Conservation (phyloP, 768 basidiomycete genomes). For the Lepiota brunneoincarnata region DNA sequence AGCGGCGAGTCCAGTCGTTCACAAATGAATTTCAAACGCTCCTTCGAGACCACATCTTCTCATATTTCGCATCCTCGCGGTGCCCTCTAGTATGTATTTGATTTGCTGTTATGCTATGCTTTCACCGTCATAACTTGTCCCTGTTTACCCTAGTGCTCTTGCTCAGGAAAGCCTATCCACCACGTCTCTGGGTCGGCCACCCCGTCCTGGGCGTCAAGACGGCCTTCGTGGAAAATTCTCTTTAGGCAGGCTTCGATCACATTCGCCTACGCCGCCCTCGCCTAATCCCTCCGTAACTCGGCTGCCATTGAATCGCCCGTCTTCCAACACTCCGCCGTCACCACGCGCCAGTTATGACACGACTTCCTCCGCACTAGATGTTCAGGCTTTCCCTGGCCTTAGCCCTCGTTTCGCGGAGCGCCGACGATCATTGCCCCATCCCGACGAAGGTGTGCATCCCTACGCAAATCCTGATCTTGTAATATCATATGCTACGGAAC, state of each 20-base stretch:
- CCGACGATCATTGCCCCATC: conserved; percentile 21
- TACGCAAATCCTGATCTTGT: conserved; percentile 80
- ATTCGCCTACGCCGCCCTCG: conserved; percentile 29
- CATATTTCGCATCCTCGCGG: conserved; percentile 48
- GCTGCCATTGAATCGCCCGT: conserved; percentile 21
- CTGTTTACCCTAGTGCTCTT: conserved; percentile 40
- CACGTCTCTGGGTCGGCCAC: conserved; percentile 42
- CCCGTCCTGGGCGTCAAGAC: conserved; percentile 27
- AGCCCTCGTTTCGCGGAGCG: conserved; percentile 13
- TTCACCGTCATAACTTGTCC: conserved; percentile 6
- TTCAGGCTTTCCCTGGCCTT: conserved; percentile 6
- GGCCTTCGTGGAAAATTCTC: conserved; percentile 42
- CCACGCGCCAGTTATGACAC: conserved; percentile 12
- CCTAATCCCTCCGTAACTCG: conserved; percentile 27
- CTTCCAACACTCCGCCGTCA: conserved; percentile 20
- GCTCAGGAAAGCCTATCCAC: conserved; percentile 62
- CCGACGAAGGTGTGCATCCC: conserved; percentile 54
- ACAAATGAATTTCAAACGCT: conserved; percentile 46
- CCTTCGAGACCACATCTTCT: conserved; percentile 57
- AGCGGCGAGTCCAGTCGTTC: conserved; percentile 65
- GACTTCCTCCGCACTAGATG: conserved; percentile 8
- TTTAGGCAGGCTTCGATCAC: conserved; percentile 34
- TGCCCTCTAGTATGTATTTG: conserved; percentile 54
- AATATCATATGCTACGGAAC: conserved; percentile 32
- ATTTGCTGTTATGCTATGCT: conserved; percentile 9